Evolutionary conservation across 495 filamentous ascomycete genomes (phyloP).

Genomic region (Lichenothelia convexa): DNA sequence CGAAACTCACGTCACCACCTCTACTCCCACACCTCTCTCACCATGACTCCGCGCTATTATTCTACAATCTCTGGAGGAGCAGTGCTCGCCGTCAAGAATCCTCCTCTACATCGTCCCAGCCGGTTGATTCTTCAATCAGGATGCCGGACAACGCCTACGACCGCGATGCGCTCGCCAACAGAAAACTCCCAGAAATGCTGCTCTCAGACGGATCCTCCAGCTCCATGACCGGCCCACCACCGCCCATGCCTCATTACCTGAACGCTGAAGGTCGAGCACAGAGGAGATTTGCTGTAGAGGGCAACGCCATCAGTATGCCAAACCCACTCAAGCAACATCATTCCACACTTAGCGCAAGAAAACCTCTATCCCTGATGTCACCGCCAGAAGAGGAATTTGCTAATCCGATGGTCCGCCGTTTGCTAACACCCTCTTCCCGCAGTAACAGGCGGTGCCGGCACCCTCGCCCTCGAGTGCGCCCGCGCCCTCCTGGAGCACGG

Average conservation of each 20-base stretch:
- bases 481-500: conserved; percentile 59
- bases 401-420: too few species aligned
- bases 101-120: too few species aligned
- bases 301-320: conserved; percentile 41
- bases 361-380: too few species aligned
- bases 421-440: conserved; percentile 3
- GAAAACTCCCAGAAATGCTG: conserved; percentile 36
- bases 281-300: conserved; percentile 40
- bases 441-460: conserved; percentile 54
- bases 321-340: conserved; percentile 1
- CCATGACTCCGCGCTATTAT: too few species aligned
- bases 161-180: conserved; percentile 15
- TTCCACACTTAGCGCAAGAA: too few species aligned
- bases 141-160: conserved; percentile 12
- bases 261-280: conserved; percentile 29
- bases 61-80: too few species aligned
- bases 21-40: too few species aligned
- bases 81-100: too few species aligned
- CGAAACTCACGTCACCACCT: too few species aligned
- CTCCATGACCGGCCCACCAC: conserved; percentile 31
- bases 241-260: conserved; percentile 23
- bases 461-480: conserved; percentile 38
- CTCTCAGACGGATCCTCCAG: conserved; percentile 31
- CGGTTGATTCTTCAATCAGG: conserved; percentile 1
- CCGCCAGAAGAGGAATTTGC: too few species aligned